Conservation (phyloP, 2,329 filamentous ascomycete species). For the Dryadomyces quercivorus region DNA sequence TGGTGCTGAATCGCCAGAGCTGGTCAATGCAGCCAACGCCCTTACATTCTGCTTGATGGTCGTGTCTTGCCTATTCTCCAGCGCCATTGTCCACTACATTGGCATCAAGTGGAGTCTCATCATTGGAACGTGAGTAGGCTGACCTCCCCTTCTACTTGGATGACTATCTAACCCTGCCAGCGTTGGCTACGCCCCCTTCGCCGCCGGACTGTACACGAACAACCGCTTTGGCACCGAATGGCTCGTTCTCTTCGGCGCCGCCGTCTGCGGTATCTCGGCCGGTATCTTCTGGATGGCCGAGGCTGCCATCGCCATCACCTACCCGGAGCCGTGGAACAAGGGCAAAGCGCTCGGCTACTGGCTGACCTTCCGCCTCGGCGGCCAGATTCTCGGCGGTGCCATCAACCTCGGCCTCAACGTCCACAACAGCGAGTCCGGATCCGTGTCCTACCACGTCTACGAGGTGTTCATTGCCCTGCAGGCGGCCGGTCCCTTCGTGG, state of each 20-base stretch:
- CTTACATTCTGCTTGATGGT: slow-evolving; percentile 54
- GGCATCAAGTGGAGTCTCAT: slow-evolving; percentile 61
- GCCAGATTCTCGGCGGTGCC: slow-evolving; percentile 59
- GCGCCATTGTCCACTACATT: slow-evolving; percentile 49
- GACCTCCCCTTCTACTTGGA: not conserved
- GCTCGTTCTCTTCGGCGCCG: slow-evolving; percentile 56
- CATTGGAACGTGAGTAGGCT: slow-evolving; percentile 45
- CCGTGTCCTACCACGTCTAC: slow-evolving; percentile 58
- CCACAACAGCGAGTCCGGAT: slow-evolving; percentile 32
- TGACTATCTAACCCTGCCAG: not conserved
- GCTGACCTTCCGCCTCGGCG: slow-evolving; percentile 40
- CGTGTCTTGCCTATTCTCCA: slow-evolving; percentile 54
- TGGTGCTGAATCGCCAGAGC: slow-evolving; percentile 49
- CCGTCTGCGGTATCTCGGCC: slow-evolving; percentile 56
- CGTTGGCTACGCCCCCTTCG: slow-evolving; percentile 58
- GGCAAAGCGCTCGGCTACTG: slow-evolving; percentile 56
- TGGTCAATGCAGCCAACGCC: slow-evolving; percentile 60
- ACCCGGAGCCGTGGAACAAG: slow-evolving; percentile 57
- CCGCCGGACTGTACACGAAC: slow-evolving; percentile 60
- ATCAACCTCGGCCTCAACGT: slow-evolving; percentile 59
- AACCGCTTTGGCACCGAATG: slow-evolving; percentile 58
- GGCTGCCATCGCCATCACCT: slow-evolving; percentile 59
- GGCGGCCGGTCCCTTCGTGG: slow-evolving; percentile 50
- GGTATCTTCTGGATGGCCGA: slow-evolving; percentile 69
- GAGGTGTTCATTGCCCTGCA: slow-evolving; percentile 61